Evolutionary conservation across 106 monocot species (phyloP), one percentile per base, ranked within the genome.

Genomic region (Amphibolis antarctica): DNA sequence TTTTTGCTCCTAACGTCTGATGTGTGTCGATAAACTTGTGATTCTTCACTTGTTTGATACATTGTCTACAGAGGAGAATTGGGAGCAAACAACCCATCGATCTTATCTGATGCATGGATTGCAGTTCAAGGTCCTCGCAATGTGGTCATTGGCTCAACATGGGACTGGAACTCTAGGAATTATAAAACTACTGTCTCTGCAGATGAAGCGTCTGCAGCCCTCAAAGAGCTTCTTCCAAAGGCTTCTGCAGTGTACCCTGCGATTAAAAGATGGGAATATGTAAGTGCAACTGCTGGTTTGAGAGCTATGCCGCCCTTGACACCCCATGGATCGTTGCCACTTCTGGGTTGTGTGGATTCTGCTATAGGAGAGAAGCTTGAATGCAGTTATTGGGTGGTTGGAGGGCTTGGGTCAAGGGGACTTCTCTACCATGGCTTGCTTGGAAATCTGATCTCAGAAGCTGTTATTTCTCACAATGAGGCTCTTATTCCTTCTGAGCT

Each of bases 291-390:
- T 28, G 98, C 79, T 11, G 98, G 91, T 3, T 15, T 91, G 36
- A 82, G 96, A 63, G 90, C 96, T 0, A 87, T 98, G 90, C 96
- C 96, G 0, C 96, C 91, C n/a, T 51, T 85, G 65, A 85, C 90
- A 64, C 50, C 78, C 28, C 42, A 72, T n/a, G 98, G 98, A 6
- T 98, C 91, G 0, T 55, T 98, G 30, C 96, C 90, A 7, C 77
- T 98, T 23, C 61, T 98, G 24, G 96, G 96, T 12, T 85, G 81
- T 55, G 62, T 98, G 11, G 66, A 86, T 71, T 76, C 72, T 42
- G 28, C 57, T 28, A 55, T 84, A 20, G 67, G 66, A 43, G 63
- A 62, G 27, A 68, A 26, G 21, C 47, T 20, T 21, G 46, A 61
- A 28, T 78, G 76, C 30, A 80, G 5, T 30, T 82, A 78, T 75